A percentile compares a stretch with the other conserved stretches of the same genome.
phyloP scores from a whole-genome alignment of 129 eudicot species.

The Daucus carota region DNA sequence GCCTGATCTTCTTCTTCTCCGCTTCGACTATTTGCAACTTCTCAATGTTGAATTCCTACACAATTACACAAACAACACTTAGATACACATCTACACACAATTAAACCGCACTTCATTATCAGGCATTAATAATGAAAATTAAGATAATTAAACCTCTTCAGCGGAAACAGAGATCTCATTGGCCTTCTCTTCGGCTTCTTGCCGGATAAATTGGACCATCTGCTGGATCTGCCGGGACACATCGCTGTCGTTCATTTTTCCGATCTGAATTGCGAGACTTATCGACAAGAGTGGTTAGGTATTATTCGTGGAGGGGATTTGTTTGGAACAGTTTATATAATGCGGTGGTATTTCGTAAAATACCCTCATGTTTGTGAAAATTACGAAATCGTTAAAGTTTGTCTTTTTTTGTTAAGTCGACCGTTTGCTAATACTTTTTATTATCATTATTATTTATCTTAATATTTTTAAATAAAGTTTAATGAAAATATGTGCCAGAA shows the following conservation, averaged over 20 bases:
- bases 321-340: not conserved
- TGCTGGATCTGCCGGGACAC: slow-evolving; percentile 95
- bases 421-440: no score
- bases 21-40: slow-evolving; percentile 91
- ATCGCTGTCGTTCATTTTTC: slow-evolving; percentile 70
- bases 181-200: slow-evolving; percentile 97
- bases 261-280: slow-evolving; percentile 11
- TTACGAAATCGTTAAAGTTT: no score
- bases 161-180: slow-evolving; percentile 97
- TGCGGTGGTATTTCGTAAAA: no score
- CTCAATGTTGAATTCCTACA: slow-evolving; percentile 83
- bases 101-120: no score
- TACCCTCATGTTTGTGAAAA: no score
- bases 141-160: slow-evolving; percentile 49
- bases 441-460: no score
- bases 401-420: no score
- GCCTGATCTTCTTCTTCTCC: slow-evolving; percentile 96
- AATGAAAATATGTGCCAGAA: no score
- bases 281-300: not conserved
- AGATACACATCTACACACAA: not conserved
- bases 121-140: not conserved
- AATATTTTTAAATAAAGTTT: no score
- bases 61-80: not conserved
- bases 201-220: slow-evolving; percentile 94
- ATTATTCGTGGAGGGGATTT: not conserved